Evolutionary conservation across 306 rosid species (phyloP).

Genomic region (Prosopis cineraria): DNA sequence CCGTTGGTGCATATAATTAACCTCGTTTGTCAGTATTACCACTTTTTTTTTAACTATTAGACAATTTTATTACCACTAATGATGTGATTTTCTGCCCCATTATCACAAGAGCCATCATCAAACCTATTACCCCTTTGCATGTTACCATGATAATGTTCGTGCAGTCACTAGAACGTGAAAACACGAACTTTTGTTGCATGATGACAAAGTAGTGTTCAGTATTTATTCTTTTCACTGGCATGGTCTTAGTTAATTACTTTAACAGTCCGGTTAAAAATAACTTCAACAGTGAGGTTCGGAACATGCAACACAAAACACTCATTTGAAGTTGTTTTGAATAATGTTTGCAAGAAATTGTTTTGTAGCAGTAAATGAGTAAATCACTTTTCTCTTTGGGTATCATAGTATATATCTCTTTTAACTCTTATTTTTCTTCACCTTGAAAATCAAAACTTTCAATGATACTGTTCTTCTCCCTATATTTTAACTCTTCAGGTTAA

Average conservation of each 20-base stretch:
- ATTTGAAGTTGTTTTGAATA: background rate
- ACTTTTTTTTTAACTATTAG: background rate
- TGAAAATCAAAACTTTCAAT: background rate
- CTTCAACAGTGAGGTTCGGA: too few species aligned
- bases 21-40: conserved; percentile 9
- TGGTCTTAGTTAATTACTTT: background rate
- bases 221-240: background rate
- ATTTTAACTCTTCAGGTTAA: background rate
- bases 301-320: background rate
- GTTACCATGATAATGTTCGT: background rate
- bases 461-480: background rate
- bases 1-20: conserved; percentile 29
- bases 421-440: background rate
- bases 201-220: background rate
- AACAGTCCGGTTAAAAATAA: too few species aligned
- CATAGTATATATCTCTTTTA: background rate
- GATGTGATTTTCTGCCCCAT: background rate
- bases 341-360: background rate
- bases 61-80: background rate
- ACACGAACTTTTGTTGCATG: background rate
- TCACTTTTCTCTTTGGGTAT: background rate
- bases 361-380: background rate
- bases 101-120: background rate
- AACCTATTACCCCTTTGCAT: background rate
- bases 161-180: background rate